These are phyloP conservation scores for Leccinum subgranulosum DNA, from an alignment of 768 basidiomycete species.

Conservation along the genomic window DNA sequence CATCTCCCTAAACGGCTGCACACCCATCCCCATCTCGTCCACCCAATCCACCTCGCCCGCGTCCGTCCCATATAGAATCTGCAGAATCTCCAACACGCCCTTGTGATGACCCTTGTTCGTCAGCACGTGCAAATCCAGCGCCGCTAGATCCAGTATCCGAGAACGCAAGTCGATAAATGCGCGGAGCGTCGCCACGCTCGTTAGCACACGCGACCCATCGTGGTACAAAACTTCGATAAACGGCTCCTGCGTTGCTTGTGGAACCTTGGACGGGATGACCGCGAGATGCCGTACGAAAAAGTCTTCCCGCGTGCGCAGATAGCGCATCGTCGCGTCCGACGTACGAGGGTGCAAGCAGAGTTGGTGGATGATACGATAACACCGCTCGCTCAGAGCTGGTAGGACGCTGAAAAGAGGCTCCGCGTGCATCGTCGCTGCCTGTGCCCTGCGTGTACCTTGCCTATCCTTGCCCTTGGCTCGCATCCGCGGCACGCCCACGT, in stretches of 20 bases:
- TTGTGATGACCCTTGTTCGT: constrained; percentile 76
- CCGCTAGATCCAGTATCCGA: constrained; percentile 79
- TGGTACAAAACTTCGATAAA: constrained; percentile 59
- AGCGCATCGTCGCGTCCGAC: constrained; percentile 76
- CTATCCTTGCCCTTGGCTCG: constrained; percentile 43
- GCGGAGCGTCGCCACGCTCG: constrained; percentile 64
- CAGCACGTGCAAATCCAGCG: constrained; percentile 85
- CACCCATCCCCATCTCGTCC: constrained; percentile 33
- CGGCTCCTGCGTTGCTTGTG: constrained; percentile 46
- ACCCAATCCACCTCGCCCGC: constrained; percentile 39
- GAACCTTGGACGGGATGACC: constrained; percentile 63
- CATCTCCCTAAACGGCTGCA: constrained; percentile 63
- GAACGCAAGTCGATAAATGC: constrained; percentile 82
- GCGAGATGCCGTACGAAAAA: constrained; percentile 88
- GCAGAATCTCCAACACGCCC: constrained; percentile 68
- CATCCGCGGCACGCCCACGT: constrained; percentile 62
- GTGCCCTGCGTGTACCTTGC: constrained; percentile 25
- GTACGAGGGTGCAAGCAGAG: constrained; percentile 86
- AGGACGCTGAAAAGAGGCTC: constrained; percentile 60
- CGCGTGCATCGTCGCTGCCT: constrained; percentile 16
- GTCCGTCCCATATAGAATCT: constrained; percentile 76
- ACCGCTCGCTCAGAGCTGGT: constrained; percentile 81
- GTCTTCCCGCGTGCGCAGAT: constrained; percentile 82
- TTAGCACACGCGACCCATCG: constrained; percentile 67
- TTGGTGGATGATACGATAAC: constrained; percentile 79